These are phyloP conservation scores for Ulota crispa DNA, from an alignment of 225 moss, liverwort and hornwort genomes.

Conservation along the genomic window DNA sequence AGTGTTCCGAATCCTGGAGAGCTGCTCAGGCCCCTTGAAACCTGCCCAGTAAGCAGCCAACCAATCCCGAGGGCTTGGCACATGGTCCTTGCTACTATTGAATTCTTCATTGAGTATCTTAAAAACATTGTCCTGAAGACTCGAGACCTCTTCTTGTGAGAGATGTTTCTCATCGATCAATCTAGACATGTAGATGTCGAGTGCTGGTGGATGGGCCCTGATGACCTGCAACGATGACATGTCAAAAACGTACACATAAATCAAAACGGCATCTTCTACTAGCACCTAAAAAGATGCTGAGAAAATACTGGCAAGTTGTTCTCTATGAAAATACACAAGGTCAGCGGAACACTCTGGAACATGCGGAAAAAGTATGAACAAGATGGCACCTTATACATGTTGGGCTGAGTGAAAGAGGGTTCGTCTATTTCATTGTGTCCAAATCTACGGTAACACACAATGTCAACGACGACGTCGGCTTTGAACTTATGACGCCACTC, in stretches of 20 bases:
- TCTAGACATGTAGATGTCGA: constrained; percentile 80
- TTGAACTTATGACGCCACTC: constrained; percentile 94
- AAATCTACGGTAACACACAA: constrained; percentile 95
- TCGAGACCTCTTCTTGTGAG: constrained; percentile 58
- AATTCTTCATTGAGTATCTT: constrained; percentile 87
- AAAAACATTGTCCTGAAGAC: constrained; percentile 79
- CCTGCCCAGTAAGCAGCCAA: constrained; percentile 96
- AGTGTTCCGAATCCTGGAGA: constrained; percentile 91
- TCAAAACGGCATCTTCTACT: background rate
- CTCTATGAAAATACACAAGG: background rate
- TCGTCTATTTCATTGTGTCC: constrained; percentile 99
- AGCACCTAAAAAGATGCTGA: background rate
- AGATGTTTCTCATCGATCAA: constrained; percentile 72
- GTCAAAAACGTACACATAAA: background rate
- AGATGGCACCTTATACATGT: constrained; percentile 78
- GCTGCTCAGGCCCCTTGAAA: constrained; percentile 96
- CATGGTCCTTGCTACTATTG: constrained; percentile 79
- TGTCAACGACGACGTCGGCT: constrained; percentile 91
- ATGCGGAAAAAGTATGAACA: background rate
- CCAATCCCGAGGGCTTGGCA: constrained; percentile 97
- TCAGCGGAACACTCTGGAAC: background rate
- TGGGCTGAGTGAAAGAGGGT: constrained; percentile 96
- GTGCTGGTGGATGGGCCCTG: constrained; percentile 76
- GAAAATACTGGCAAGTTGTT: background rate
- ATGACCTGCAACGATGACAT: constrained; percentile 68